Conservation (phyloP, 345 rosid species). For the Boechera stricta region DNA sequence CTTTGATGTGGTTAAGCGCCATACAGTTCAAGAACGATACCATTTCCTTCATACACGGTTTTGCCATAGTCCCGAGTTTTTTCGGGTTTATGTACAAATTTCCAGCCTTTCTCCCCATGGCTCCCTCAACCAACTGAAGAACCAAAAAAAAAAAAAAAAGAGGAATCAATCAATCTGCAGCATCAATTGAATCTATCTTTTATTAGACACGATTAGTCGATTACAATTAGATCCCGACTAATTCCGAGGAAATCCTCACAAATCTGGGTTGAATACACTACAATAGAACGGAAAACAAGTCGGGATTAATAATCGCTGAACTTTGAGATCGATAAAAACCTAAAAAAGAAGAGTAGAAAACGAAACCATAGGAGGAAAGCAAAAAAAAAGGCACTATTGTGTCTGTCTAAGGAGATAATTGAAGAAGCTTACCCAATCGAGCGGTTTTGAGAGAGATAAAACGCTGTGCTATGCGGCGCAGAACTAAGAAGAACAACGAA, state of each 20-base stretch:
- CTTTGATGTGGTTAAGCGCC: slow-evolving; percentile 57
- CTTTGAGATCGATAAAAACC: background rate
- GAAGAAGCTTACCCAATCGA: slow-evolving; percentile 28
- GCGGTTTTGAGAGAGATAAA: slow-evolving; percentile 1
- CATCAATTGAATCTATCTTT: background rate
- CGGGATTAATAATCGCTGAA: slow-evolving; percentile 5
- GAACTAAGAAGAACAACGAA: background rate
- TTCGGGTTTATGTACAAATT: slow-evolving; percentile 71
- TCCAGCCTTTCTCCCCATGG: slow-evolving; percentile 78
- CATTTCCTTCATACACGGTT: slow-evolving; percentile 95
- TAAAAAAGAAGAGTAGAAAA: background rate
- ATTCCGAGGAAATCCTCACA: background rate
- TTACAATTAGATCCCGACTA: background rate
- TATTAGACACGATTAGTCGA: too few relatives aligned
- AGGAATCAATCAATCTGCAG: background rate
- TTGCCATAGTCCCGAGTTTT: slow-evolving; percentile 60
- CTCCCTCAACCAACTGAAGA: slow-evolving; percentile 2
- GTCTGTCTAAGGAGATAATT: background rate
- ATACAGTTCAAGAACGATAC: slow-evolving; percentile 75
- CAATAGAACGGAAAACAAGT: slow-evolving; percentile 9
- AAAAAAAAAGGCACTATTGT: background rate
- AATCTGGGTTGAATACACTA: slow-evolving; percentile 3
- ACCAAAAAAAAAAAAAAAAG: background rate
- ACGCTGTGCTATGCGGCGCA: slow-evolving; percentile 15
- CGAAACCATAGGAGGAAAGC: background rate